These are phyloP conservation scores for Colletotrichum eleusines DNA, from an alignment of 2,329 filamentous ascomycete genomes.

Conservation along the genomic window DNA sequence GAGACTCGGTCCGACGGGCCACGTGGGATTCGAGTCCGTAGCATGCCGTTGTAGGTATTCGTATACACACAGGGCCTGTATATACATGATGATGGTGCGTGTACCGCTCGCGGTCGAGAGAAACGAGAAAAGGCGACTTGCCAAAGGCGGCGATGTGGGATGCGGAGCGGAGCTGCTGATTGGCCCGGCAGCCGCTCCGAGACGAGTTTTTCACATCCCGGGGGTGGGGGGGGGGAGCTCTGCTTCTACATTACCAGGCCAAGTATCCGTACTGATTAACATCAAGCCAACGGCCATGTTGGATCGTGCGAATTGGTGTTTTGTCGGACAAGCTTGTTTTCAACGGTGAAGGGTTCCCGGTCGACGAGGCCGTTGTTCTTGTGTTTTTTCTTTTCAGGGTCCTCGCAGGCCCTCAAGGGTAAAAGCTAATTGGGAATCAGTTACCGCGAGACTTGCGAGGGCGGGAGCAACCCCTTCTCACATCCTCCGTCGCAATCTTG, in stretches of 20 bases:
- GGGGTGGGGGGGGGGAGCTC: neutral
- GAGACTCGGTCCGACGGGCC: too few relatives aligned
- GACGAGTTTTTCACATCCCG: neutral
- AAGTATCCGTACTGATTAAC: too few relatives aligned
- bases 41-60: neutral
- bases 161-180: neutral
- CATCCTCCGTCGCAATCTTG: neutral
- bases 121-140: neutral
- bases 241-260: neutral
- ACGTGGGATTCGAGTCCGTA: neutral
- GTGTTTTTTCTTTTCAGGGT: too few relatives aligned
- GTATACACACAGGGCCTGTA: too few relatives aligned
- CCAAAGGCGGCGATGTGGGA: neutral
- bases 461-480: neutral
- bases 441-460: neutral
- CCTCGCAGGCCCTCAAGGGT: neutral
- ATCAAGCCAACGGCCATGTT: neutral
- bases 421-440: neutral
- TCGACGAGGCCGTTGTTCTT: neutral
- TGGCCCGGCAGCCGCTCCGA: slow-evolving; percentile 2
- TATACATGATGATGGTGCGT: too few relatives aligned
- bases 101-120: too few relatives aligned
- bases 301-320: too few relatives aligned
- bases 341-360: neutral
- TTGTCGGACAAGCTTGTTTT: too few relatives aligned